Evolutionary conservation across 2,329 filamentous ascomycete species (phyloP), one percentile per base, ranked within the genome.

Genomic region (Lithohypha guttulata): DNA sequence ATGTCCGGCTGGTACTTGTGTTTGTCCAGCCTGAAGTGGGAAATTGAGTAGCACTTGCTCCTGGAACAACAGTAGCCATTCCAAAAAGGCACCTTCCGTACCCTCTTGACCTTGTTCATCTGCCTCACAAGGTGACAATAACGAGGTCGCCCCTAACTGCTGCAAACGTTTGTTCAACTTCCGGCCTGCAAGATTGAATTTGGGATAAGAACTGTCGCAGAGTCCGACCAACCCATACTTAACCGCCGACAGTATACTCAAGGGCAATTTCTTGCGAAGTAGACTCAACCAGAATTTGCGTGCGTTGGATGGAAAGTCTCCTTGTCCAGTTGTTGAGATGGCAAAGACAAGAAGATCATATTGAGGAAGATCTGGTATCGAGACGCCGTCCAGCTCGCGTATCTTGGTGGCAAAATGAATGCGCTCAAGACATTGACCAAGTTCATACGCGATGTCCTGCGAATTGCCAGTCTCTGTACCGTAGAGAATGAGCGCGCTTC

Each of bases 381-480:
- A 75, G 51, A 85, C 69, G 40, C 70, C 70, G 55, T 95, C 77
- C 61, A 96, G 74, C 58, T 87, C 84, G 41, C 77, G 73, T 17
- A 94, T 76, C 36, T 73, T 70, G 15, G 80, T 83, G 46, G 71
- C 61, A 59, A 96, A 95, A 53, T 78, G 84, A 42, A 95, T 64
- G 21, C 89, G 73, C 61, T 89, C 78, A 23, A 77, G 73, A 48
- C 84, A 61, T 27, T 78, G 70, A 26, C 80, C 84, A 45, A 96
- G 66, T 57, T 95, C 85, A 53, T 85, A 79, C 14, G 91, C 89
- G 47, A 89, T 75, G 61, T 96, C 89, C 60, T 94, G 84, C 39
- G 85, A 81, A 55, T 91, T 95, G 41, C 91, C 91, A 15, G 87
- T 96, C 65, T 98, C 91, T 26, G 89, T 93, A 40, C 85, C 91